Evolutionary conservation across 2,329 filamentous ascomycete genomes (phyloP).

Genomic region (Dothideomycetes sp.): DNA sequence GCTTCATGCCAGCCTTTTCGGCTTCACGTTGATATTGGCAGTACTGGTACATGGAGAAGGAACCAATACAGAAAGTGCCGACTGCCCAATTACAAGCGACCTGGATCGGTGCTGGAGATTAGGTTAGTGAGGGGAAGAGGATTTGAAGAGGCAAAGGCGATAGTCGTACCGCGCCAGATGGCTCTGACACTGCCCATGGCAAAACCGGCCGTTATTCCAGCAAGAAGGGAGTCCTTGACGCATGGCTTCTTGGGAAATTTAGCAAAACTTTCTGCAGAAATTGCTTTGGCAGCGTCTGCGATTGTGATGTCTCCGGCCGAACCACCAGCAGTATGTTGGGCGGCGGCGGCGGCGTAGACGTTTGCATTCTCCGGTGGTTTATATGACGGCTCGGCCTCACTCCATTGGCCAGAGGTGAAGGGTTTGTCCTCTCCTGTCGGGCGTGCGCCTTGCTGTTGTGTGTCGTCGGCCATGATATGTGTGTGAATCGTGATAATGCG

Average conservation of each 20-base stretch:
- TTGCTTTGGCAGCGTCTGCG: slow-evolving; percentile 55
- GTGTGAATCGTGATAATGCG: slow-evolving; percentile 7
- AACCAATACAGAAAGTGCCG: slow-evolving; percentile 60
- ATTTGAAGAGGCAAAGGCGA: neutral
- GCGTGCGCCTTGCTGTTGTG: slow-evolving; percentile 24
- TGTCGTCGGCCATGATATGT: slow-evolving; percentile 38
- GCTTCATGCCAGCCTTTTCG: slow-evolving; percentile 75
- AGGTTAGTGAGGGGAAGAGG: slow-evolving; percentile 15
- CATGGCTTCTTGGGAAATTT: slow-evolving; percentile 73
- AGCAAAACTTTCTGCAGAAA: slow-evolving; percentile 60
- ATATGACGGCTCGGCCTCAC: slow-evolving; percentile 20
- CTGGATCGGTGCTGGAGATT: slow-evolving; percentile 46
- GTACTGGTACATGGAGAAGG: slow-evolving; percentile 70
- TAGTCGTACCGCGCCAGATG: slow-evolving; percentile 61
- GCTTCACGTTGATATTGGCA: slow-evolving; percentile 66
- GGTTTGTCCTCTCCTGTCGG: slow-evolving; percentile 23
- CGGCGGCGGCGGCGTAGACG: slow-evolving; percentile 44
- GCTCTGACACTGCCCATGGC: slow-evolving; percentile 64
- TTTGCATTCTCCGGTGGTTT: slow-evolving; percentile 41
- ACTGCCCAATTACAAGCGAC: slow-evolving; percentile 80
- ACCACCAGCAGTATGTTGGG: slow-evolving; percentile 53
- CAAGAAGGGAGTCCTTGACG: slow-evolving; percentile 69
- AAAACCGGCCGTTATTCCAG: slow-evolving; percentile 73
- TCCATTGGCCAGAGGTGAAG: slow-evolving; percentile 29
- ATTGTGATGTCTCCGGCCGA: slow-evolving; percentile 45